Evolutionary conservation across 1,284 basidiomycete genomes (phyloP), one percentile per base, ranked within the genome.

Genomic region (Tylopilus sp.): DNA sequence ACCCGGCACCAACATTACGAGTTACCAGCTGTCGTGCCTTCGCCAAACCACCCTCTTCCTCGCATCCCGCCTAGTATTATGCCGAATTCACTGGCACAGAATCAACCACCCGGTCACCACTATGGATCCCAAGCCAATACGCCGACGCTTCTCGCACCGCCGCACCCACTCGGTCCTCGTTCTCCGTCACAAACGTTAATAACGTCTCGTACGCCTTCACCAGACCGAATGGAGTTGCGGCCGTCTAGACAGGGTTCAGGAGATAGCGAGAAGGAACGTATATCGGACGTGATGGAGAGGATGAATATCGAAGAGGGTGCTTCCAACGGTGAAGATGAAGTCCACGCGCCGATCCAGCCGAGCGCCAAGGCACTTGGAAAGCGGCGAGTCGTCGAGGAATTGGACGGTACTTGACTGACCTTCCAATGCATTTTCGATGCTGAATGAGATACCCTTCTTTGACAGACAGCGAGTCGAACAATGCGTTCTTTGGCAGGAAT

Each of bases 341-440:
- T 53, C 9, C 54, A 57, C 31, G 66, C 71, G 29, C 74, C 71
- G 10, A 60, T 72, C 8, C 70, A 74, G 50, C 85, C 84, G 3
- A 89, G 86, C 60, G 85, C 75, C 37, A 91, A 91, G 63, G 86
- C 89, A 2, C 74, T 89, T 6, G 89, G 88, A n/a, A 91, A 91
- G 69, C 74, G 84, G 56, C 78, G 71, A 56, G 74, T 81, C 13
- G 63, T 78, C n/a, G 78, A 81, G 30, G 70, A 72, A 6, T 51
- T 65, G 33, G 78, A 78, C 41, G 68, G 80, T 64, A 51, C 54
- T 71, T 35, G 43, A 18, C 43, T 28, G 51, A 2, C 12, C 18
- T 21, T 46, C 21, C 16, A 1, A 13, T 12, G 10, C 15, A 16
- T 19, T 40, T n/a, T 7, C 38, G 29, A 41, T 12, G 21, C 35